Evolutionary conservation across 2,329 filamentous ascomycete species (phyloP).

Genomic region (Penicillium sp.): DNA sequence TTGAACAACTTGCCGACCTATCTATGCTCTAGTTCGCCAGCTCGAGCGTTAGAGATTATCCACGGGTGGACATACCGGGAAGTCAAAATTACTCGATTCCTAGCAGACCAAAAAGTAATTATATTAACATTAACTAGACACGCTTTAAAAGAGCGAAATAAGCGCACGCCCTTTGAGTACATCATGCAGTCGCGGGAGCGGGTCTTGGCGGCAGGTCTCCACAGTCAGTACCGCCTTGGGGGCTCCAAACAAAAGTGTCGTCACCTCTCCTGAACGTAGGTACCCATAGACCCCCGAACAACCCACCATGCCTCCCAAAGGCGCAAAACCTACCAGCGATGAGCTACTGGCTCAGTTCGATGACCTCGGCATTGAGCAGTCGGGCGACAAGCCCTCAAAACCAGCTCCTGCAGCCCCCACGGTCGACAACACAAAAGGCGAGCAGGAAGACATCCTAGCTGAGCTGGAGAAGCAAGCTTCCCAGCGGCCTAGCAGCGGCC

Average conservation of each 20-base stretch:
- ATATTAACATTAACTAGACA: too few relatives aligned
- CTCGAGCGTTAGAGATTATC: too few relatives aligned
- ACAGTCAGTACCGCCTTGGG: slow-evolving; percentile 16
- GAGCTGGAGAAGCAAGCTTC: slow-evolving; percentile 81
- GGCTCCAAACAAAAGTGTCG: slow-evolving; percentile 28
- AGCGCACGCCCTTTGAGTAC: too few relatives aligned
- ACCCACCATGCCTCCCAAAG: slow-evolving; percentile 39
- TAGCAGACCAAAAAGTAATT: too few relatives aligned
- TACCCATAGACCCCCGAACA: slow-evolving; percentile 5
- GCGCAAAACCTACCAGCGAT: slow-evolving; percentile 46
- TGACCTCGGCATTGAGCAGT: slow-evolving; percentile 44
- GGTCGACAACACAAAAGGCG: slow-evolving; percentile 36
- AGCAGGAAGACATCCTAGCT: slow-evolving; percentile 74
- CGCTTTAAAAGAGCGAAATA: too few relatives aligned
- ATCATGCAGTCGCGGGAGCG: slow-evolving; percentile 4
- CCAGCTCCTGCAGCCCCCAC: slow-evolving; percentile 18
- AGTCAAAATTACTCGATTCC: too few relatives aligned
- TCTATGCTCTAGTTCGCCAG: too few relatives aligned
- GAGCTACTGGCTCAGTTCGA: slow-evolving; percentile 55
- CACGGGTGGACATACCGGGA: too few relatives aligned
- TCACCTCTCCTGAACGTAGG: slow-evolving; percentile 25
- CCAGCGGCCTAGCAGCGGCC: slow-evolving; percentile 68
- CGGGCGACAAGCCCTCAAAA: slow-evolving; percentile 33
- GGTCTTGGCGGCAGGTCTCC: slow-evolving; percentile 27
- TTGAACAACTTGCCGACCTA: too few relatives aligned